Percentiles rank a stretch among this genome's conserved stretches.
These are phyloP conservation scores for Wakefieldia striispora DNA, from an alignment of 768 basidiomycete species.

Conservation along the genomic window DNA sequence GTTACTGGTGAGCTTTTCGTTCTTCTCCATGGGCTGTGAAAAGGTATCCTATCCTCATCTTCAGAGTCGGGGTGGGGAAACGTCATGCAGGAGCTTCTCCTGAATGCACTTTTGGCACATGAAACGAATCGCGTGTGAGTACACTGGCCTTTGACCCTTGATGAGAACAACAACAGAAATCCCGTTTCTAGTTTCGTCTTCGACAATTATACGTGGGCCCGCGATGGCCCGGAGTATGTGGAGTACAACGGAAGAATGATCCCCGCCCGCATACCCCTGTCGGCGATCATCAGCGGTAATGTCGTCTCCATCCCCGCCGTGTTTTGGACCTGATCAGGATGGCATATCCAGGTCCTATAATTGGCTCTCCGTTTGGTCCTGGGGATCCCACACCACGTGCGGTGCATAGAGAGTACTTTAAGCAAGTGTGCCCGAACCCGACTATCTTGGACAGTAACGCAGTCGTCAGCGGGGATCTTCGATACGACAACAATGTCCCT, in stretches of 20 bases:
- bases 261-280: conserved; percentile 54
- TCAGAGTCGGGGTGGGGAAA: conserved; percentile 62
- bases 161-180: not conserved
- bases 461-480: conserved; percentile 20
- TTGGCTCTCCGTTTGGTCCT: conserved; percentile 39
- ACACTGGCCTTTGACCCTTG: too few relatives aligned
- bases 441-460: conserved; percentile 29
- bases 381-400: conserved; percentile 41
- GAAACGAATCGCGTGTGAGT: conserved; percentile 49
- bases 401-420: conserved; percentile 45
- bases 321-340: not conserved
- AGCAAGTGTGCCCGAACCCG: conserved; percentile 46
- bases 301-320: conserved; percentile 1
- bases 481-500: conserved; percentile 22
- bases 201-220: conserved; percentile 57
- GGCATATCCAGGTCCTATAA: conserved; percentile 38
- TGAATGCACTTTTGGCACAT: conserved; percentile 50
- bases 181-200: conserved; percentile 45
- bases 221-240: conserved; percentile 40
- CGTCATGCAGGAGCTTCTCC: conserved; percentile 53
- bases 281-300: conserved; percentile 51
- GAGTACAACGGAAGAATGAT: conserved; percentile 49
- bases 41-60: not conserved
- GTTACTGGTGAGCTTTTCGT: conserved; percentile 32
- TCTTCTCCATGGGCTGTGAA: not conserved